Evolutionary conservation across 2,329 filamentous ascomycete species (phyloP), one percentile per base, ranked within the genome.

Genomic region (Xylariaceae sp.): DNA sequence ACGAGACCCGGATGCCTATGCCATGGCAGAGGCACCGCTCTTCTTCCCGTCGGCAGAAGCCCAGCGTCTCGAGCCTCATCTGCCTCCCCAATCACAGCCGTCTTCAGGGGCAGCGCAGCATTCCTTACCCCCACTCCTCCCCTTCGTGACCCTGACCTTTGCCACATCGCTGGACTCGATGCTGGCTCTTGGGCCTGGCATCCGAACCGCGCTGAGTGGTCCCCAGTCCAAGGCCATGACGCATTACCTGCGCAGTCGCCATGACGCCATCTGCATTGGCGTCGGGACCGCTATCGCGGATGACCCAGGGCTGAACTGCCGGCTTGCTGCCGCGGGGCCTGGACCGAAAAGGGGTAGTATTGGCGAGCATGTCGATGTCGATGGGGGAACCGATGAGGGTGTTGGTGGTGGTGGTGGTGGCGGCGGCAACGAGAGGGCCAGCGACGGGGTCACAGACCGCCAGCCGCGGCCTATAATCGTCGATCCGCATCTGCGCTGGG

Each of bases 151-250:
- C 2, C 79, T 97, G 33, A 97, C 93, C 10, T 97, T 92, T 72
- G 93, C 94, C 18, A 88, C 87, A 6, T 97, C 92, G 3, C 86
- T 99, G 62, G 93, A 97, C 75, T 87, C 88, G 33, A 83, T 86
- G 48, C 80, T 95, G 44, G 84, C 92, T 1, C 80, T 93, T 23
- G 80, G 86, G 0, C 91, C 91, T 0, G 92, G 92, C 11, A 79
- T 85, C n/a, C 89, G 88, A 61, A 97, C 93, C 2, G 78, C 82
- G 0, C 82, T 97, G 11, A 97, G 93, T 1, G 92, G 92, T 3
- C 83, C 88, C 0, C 80, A 86, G 59, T 91, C 91, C 30, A 96
- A 96, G 72, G 83, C 89, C 47, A 95, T 97, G 91, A 97, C 93
- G 0, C 93, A 97, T 72, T 91, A 89, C 69, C 82, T 97, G 23